Evolutionary conservation across 306 rosid genomes (phyloP).

Genomic region (Lathyrus aphaca): DNA sequence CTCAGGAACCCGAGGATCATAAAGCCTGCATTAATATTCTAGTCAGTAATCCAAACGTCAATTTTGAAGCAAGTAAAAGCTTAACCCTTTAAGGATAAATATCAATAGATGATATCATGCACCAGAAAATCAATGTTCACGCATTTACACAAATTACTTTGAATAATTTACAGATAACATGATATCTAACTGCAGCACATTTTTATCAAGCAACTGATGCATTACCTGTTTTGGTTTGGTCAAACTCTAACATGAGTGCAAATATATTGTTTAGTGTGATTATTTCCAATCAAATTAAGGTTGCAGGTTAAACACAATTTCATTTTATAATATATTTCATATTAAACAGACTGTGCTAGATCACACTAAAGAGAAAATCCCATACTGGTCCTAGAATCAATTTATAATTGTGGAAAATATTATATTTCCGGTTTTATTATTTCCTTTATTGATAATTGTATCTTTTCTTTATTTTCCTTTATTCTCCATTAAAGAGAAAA

Average conservation of each 20-base stretch:
- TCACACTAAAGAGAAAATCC: too few relatives aligned
- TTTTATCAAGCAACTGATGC: not conserved
- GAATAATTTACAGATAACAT: slow-evolving; percentile 2
- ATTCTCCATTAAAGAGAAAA: too few relatives aligned
- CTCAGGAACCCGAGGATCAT: slow-evolving; percentile 88
- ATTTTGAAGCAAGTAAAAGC: slow-evolving; percentile 26
- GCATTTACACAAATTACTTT: slow-evolving; percentile 7
- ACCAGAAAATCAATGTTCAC: slow-evolving; percentile 21
- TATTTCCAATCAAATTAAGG: not conserved
- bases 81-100: slow-evolving; percentile 25
- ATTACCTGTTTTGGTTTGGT: slow-evolving; percentile 21
- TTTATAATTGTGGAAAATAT: too few relatives aligned
- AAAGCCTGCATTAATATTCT: slow-evolving; percentile 72
- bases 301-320: not conserved
- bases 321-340: not conserved
- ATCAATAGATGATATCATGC: slow-evolving; percentile 28
- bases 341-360: too few relatives aligned
- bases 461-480: too few relatives aligned
- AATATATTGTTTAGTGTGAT: slow-evolving; percentile 13
- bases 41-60: slow-evolving; percentile 38
- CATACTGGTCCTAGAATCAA: not conserved
- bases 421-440: too few relatives aligned
- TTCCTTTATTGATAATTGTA: too few relatives aligned
- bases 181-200: slow-evolving; percentile 15
- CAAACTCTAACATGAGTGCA: slow-evolving; percentile 29